Conservation (phyloP, 2,329 filamentous ascomycete species). For the Sporothrix humicola region DNA sequence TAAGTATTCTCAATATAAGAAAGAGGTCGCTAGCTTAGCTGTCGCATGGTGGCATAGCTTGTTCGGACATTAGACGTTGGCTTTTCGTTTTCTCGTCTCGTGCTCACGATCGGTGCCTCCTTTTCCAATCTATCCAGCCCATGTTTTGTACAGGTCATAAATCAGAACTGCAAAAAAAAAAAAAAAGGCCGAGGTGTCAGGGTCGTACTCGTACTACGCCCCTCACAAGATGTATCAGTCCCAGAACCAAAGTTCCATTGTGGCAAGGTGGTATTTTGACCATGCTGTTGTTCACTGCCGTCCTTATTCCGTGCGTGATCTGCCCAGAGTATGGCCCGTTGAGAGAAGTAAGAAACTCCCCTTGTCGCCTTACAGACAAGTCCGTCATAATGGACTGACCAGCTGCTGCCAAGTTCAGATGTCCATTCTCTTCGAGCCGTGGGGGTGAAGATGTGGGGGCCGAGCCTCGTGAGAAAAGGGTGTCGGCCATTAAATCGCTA, state of each 20-base stretch:
- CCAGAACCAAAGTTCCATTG: conserved; percentile 18
- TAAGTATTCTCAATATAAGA: no score
- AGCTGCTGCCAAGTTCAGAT: background rate
- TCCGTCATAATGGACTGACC: background rate
- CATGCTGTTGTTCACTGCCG: background rate
- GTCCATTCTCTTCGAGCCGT: background rate
- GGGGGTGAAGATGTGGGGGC: conserved; percentile 22
- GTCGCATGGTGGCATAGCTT: no score
- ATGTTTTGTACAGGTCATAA: conserved; percentile 1
- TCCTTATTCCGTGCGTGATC: conserved; percentile 23
- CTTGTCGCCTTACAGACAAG: background rate
- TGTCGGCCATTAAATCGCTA: no score
- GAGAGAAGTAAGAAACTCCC: background rate
- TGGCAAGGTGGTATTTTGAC: conserved; percentile 9
- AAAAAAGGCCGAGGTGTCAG: conserved; percentile 10
- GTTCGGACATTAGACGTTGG: background rate
- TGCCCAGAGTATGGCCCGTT: background rate
- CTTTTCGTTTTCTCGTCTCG: background rate
- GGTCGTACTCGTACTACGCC: conserved; percentile 9
- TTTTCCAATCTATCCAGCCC: background rate
- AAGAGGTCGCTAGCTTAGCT: no score
- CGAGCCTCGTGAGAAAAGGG: background rate
- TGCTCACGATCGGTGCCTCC: conserved; percentile 5
- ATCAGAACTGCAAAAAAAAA: background rate
- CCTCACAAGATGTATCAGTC: background rate